phyloP scores from a whole-genome alignment of 805 yeast species.

The Nakazawaea laoshanensis region DNA sequence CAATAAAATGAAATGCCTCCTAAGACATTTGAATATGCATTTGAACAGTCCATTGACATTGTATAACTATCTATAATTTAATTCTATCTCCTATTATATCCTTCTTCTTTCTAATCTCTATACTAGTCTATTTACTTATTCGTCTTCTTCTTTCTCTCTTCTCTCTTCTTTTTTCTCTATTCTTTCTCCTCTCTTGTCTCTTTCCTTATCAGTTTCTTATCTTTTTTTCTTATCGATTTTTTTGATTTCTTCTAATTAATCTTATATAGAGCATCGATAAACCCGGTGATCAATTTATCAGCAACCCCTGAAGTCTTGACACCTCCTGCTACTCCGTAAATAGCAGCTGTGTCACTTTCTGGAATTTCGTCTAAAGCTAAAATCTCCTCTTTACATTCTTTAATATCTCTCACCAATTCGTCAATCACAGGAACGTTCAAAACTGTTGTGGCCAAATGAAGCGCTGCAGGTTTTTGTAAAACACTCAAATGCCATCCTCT shows the following conservation, averaged over 20 bases:
- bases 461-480: slow-evolving; percentile 82
- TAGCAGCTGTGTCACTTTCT: slow-evolving; percentile 66
- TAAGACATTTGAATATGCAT: slow-evolving; percentile 13
- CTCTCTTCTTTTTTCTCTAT: not conserved
- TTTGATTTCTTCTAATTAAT: slow-evolving; percentile 12
- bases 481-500: slow-evolving; percentile 88
- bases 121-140: too few relatives aligned
- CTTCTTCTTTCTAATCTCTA: too few relatives aligned
- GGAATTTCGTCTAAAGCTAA: slow-evolving; percentile 23
- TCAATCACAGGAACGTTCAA: slow-evolving; percentile 57
- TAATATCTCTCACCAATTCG: slow-evolving; percentile 46
- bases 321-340: slow-evolving; percentile 95
- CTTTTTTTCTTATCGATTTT: not conserved
- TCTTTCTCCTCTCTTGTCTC: too few relatives aligned
- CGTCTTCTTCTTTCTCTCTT: too few relatives aligned
- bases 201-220: too few relatives aligned
- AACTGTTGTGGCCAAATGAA: slow-evolving; percentile 83
- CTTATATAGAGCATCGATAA: slow-evolving; percentile 76
- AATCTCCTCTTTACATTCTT: slow-evolving; percentile 33
- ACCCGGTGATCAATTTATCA: slow-evolving; percentile 68
- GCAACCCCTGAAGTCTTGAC: slow-evolving; percentile 79
- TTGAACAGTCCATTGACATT: too few relatives aligned
- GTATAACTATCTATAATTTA: too few relatives aligned
- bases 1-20: slow-evolving; percentile 22
- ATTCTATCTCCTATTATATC: too few relatives aligned